Percentiles rank a stretch among this genome's conserved stretches.
Evolutionary conservation across 2,329 filamentous ascomycete species (phyloP).

Genomic region (Akanthomyces lecanii): DNA sequence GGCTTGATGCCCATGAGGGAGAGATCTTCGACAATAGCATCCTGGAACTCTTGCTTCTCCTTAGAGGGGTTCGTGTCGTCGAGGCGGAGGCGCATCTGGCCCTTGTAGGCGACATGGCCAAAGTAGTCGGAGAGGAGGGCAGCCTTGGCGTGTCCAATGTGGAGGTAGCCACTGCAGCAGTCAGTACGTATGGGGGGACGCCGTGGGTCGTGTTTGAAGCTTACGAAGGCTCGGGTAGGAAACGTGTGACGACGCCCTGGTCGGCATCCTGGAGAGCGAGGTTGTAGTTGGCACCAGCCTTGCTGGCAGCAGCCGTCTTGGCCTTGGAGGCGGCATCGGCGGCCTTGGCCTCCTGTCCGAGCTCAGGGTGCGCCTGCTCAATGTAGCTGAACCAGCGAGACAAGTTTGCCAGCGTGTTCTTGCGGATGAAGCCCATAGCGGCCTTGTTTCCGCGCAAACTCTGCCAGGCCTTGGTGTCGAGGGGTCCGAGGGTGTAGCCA

Average conservation of each 20-base stretch:
- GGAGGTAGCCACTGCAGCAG: conserved; percentile 66
- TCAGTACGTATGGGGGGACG: conserved; percentile 11
- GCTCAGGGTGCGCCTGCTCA: conserved; percentile 75
- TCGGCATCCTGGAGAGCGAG: conserved; percentile 81
- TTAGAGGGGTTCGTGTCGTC: conserved; percentile 98
- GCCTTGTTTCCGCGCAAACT: conserved; percentile 79
- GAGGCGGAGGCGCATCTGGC: conserved; percentile 85
- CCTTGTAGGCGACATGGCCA: conserved; percentile 87
- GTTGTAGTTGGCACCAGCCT: conserved; percentile 83
- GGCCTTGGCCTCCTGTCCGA: conserved; percentile 64
- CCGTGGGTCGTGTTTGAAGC: conserved; percentile 26
- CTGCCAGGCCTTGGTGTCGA: conserved; percentile 80
- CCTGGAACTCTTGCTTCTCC: conserved; percentile 94
- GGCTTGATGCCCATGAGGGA: conserved; percentile 88
- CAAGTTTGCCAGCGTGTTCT: conserved; percentile 70
- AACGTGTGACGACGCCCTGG: conserved; percentile 85
- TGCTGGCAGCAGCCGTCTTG: conserved; percentile 65
- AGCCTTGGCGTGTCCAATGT: conserved; percentile 94
- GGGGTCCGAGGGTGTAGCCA: conserved; percentile 71
- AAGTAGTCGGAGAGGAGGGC: conserved; percentile 95
- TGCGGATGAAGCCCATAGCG: conserved; percentile 75
- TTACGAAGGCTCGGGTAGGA: conserved; percentile 88
- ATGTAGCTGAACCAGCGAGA: conserved; percentile 85
- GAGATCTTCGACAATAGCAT: conserved; percentile 88
- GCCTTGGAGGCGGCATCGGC: conserved; percentile 65